These are phyloP conservation scores for Dichotomopilus funicola DNA, from an alignment of 2,329 filamentous ascomycete species.

Conservation along the genomic window DNA sequence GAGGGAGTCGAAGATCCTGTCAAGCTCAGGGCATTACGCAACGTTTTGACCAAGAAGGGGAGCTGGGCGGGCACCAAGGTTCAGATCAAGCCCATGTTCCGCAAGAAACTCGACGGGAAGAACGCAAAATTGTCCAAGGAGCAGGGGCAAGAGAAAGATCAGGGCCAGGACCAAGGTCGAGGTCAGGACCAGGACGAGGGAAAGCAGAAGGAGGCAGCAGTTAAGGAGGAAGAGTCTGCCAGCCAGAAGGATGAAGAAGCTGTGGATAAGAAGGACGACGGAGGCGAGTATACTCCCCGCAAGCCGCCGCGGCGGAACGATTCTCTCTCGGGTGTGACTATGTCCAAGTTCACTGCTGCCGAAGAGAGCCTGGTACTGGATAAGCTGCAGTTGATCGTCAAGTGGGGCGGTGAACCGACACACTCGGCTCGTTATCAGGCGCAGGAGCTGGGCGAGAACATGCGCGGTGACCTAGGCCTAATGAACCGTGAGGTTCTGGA, in stretches of 20 bases:
- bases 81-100: slow-evolving; percentile 99
- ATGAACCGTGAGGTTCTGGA: slow-evolving; percentile 89
- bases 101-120: slow-evolving; percentile 62
- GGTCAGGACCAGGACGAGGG: too few relatives aligned
- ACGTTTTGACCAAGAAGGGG: slow-evolving; percentile 86
- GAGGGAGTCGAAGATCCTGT: slow-evolving; percentile 75
- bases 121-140: slow-evolving; percentile 35
- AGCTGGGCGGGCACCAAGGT: slow-evolving; percentile 95
- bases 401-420: slow-evolving; percentile 97
- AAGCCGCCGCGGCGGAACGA: slow-evolving; percentile 61
- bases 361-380: slow-evolving; percentile 92
- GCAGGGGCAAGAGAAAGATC: neutral
- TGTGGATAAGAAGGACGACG: slow-evolving; percentile 14
- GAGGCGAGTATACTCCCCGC: slow-evolving; percentile 27
- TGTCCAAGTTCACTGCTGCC: slow-evolving; percentile 87
- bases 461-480: slow-evolving; percentile 88
- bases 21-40: slow-evolving; percentile 80
- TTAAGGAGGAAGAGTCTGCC: slow-evolving; percentile 17
- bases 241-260: slow-evolving; percentile 17
- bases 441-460: slow-evolving; percentile 89
- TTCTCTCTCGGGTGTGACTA: slow-evolving; percentile 80
- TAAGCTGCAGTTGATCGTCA: slow-evolving; percentile 95
- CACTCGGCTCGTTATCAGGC: slow-evolving; percentile 95
- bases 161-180: too few relatives aligned
- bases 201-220: slow-evolving; percentile 21